phyloP scores from a whole-genome alignment of 73 alveolate species.

The Loxodes magnus region DNA sequence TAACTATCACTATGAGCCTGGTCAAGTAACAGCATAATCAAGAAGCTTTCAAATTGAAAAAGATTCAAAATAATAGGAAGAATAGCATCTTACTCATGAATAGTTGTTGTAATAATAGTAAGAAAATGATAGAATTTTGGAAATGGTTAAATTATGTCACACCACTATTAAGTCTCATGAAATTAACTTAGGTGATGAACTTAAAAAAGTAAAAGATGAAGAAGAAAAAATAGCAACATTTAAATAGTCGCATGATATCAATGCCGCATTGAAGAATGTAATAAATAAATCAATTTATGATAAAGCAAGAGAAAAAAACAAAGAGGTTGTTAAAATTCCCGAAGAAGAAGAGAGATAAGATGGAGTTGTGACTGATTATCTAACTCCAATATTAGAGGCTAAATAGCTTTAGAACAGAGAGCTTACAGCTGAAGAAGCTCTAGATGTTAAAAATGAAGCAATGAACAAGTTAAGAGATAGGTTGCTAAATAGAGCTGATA shows the following conservation, averaged over 20 bases:
- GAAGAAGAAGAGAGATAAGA: conserved; percentile 56
- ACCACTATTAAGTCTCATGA: conserved; percentile 48
- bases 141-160: conserved; percentile 57
- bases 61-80: conserved; percentile 23
- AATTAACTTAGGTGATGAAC: conserved; percentile 33
- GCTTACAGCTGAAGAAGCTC: conserved; percentile 49
- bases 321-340: conserved; percentile 51
- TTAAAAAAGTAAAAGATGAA: conserved; percentile 15
- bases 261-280: conserved; percentile 27
- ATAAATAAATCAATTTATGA: conserved; percentile 60
- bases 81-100: conserved; percentile 20
- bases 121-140: conserved; percentile 27
- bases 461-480: conserved; percentile 64
- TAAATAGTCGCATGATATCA: conserved; percentile 12
- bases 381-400: conserved; percentile 58
- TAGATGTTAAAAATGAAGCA: conserved; percentile 59
- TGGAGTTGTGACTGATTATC: conserved; percentile 47
- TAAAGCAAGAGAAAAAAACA: conserved; percentile 67
- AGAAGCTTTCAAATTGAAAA: conserved; percentile 18
- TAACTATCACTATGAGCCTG: conserved; percentile 10
- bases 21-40: conserved; percentile 33
- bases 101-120: no score
- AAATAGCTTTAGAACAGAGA: conserved; percentile 25
- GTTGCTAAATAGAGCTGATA: conserved; percentile 62
- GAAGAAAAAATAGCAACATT: conserved; percentile 12